phyloP scores from a whole-genome alignment of 139 green algal genomes.

The Micractinium conductrix region DNA sequence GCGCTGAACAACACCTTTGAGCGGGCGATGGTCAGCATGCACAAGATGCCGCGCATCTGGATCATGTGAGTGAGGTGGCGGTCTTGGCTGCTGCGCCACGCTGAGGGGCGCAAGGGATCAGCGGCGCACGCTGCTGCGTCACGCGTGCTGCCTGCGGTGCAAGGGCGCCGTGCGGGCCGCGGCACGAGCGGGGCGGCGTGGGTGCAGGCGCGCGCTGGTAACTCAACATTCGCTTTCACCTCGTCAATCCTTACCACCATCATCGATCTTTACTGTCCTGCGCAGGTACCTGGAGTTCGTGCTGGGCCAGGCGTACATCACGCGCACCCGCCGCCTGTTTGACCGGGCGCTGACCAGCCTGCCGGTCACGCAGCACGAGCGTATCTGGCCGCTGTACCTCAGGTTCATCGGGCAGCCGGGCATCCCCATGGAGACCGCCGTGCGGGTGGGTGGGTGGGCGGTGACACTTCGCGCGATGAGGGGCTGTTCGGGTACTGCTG shows the following conservation, averaged over 20 bases:
- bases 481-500: too few species aligned
- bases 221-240: too few species aligned
- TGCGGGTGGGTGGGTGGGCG: conserved; percentile 62
- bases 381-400: conserved; percentile 96
- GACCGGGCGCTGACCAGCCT: conserved; percentile 92
- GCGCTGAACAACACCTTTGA: conserved; percentile 94
- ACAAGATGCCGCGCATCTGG: conserved; percentile 98
- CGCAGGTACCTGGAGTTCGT: conserved; percentile 94
- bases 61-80: conserved; percentile 48
- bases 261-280: conserved; percentile 87
- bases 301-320: conserved; percentile 76
- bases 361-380: conserved; percentile 97
- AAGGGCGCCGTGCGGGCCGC: too few species aligned
- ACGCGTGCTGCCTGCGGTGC: too few species aligned
- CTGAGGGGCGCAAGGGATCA: too few species aligned
- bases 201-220: too few species aligned
- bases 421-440: conserved; percentile 92
- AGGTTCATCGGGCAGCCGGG: conserved; percentile 44
- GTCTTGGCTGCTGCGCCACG: too few species aligned
- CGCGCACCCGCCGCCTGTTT: conserved; percentile 81
- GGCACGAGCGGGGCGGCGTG: too few species aligned
- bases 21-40: conserved; percentile 95
- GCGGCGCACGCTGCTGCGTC: too few species aligned
- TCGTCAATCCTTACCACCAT: conserved; percentile 66
- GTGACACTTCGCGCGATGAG: too few species aligned